These are phyloP conservation scores for Graphilbum sp. DNA, from an alignment of 2,329 filamentous ascomycete species.

Conservation along the genomic window DNA sequence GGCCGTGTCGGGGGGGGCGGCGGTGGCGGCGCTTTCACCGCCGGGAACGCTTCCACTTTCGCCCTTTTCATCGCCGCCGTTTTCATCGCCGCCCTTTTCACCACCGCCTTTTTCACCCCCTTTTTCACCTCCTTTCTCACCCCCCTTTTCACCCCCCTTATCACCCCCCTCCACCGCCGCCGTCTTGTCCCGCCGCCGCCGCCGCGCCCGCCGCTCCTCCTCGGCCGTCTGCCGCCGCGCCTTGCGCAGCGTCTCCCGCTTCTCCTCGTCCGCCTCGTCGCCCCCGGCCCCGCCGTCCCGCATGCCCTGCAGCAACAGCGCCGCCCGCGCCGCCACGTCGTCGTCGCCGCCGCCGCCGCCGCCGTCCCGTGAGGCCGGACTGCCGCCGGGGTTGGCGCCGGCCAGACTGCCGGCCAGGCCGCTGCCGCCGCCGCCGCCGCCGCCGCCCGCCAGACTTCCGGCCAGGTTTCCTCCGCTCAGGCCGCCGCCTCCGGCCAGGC, in stretches of 20 bases:
- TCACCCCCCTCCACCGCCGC: too few relatives aligned
- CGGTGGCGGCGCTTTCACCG: not conserved
- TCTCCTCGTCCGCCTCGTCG: slow-evolving; percentile 35
- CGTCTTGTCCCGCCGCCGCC: slow-evolving; percentile 49
- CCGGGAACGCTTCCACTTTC: not conserved
- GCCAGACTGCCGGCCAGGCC: slow-evolving; percentile 30
- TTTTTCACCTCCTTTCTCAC: not conserved
- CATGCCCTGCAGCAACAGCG: slow-evolving; percentile 69
- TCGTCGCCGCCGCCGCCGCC: slow-evolving; percentile 48
- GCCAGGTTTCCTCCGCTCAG: too few relatives aligned
- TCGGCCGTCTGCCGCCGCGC: slow-evolving; percentile 56
- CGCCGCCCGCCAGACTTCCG: too few relatives aligned
- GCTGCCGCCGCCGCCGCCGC: not conserved
- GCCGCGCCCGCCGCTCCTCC: slow-evolving; percentile 53
- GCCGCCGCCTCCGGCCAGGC: too few relatives aligned
- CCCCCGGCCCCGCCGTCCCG: slow-evolving; percentile 45
- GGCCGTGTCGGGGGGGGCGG: too few relatives aligned
- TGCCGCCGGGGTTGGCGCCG: too few relatives aligned
- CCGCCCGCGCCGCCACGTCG: slow-evolving; percentile 74
- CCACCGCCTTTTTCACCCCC: not conserved
- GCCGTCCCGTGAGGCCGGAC: slow-evolving; percentile 26
- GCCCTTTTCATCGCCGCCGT: not conserved
- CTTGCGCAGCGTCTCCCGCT: slow-evolving; percentile 44
- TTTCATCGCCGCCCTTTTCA: not conserved
- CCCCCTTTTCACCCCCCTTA: too few relatives aligned